A percentile compares a stretch with the other conserved stretches of the same genome.
Evolutionary conservation across 768 basidiomycete genomes (phyloP).

Genomic region (Russula dissimulans): DNA sequence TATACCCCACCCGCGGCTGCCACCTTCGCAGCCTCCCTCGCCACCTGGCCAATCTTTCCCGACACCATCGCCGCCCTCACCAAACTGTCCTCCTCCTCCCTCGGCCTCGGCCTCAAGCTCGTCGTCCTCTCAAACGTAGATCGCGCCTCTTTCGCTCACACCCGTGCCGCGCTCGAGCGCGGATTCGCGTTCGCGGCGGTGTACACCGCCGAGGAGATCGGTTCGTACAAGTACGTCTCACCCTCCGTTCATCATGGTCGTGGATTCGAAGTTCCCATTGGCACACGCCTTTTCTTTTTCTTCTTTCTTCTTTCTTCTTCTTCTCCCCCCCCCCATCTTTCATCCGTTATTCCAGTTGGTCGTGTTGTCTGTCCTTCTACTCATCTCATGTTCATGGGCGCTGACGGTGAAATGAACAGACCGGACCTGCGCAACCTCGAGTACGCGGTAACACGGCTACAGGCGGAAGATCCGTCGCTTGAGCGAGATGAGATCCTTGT

Average conservation of each 20-base stretch:
- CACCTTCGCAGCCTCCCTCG: constrained; percentile 53
- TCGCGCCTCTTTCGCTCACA: constrained; percentile 48
- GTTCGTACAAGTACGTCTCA: constrained; percentile 59
- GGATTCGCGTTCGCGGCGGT: constrained; percentile 45
- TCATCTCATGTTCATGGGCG: not conserved
- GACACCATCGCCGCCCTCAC: constrained; percentile 56
- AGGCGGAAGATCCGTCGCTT: constrained; percentile 23
- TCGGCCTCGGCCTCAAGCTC: constrained; percentile 47
- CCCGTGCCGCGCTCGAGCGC: constrained; percentile 39
- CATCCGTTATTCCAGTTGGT: too few relatives aligned
- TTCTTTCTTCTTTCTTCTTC: too few relatives aligned
- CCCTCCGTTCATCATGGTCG: too few relatives aligned
- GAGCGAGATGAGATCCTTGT: constrained; percentile 44
- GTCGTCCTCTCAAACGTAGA: constrained; percentile 74
- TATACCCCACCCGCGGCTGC: constrained; percentile 25
- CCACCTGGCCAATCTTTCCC: constrained; percentile 55
- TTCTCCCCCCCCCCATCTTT: too few relatives aligned
- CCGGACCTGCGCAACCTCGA: constrained; percentile 38
- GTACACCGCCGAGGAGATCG: constrained; percentile 62
- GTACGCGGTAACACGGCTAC: constrained; percentile 35
- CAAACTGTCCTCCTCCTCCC: constrained; percentile 33
- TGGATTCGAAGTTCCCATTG: too few relatives aligned
- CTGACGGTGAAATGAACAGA: not conserved
- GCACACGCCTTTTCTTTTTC: not conserved
- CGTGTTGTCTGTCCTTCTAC: not conserved